phyloP scores from a whole-genome alignment of 495 filamentous ascomycete genomes.

The Xylaria flabelliformis region DNA sequence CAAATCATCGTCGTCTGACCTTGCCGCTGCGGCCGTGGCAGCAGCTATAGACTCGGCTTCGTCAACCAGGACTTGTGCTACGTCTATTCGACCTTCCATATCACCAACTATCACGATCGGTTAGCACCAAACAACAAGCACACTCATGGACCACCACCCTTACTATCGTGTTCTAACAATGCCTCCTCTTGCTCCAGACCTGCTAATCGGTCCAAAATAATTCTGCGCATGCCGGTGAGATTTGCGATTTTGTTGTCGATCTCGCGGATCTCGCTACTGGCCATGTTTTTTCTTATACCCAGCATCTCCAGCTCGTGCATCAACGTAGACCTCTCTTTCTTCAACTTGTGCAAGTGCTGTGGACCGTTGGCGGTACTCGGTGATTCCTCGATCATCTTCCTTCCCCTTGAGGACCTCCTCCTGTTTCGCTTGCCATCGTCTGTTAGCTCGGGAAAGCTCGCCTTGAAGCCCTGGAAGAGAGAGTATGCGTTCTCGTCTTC shows the following conservation, averaged over 20 bases:
- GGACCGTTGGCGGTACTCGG: conserved; percentile 58
- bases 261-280: conserved; percentile 91
- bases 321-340: conserved; percentile 76
- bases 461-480: conserved; percentile 95
- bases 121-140: conserved; percentile 34
- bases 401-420: conserved; percentile 70
- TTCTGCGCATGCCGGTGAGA: conserved; percentile 89
- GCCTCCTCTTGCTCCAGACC: conserved; percentile 91
- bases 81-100: conserved; percentile 84
- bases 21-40: conserved; percentile 56
- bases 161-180: conserved; percentile 86
- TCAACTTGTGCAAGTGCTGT: conserved; percentile 71
- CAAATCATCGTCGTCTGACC: conserved; percentile 58
- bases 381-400: conserved; percentile 73
- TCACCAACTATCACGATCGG: conserved; percentile 66
- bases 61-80: conserved; percentile 76
- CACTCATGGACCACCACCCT: conserved; percentile 35
- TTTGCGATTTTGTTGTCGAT: conserved; percentile 98
- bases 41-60: conserved; percentile 67
- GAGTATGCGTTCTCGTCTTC: conserved; percentile 85
- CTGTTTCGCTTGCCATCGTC: conserved; percentile 72
- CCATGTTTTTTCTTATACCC: conserved; percentile 94
- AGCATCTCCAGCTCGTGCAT: conserved; percentile 89
- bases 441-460: conserved; percentile 79
- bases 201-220: conserved; percentile 88